These are phyloP conservation scores for Botrytis fabae DNA, from an alignment of 2,329 filamentous ascomycete genomes.

Conservation along the genomic window DNA sequence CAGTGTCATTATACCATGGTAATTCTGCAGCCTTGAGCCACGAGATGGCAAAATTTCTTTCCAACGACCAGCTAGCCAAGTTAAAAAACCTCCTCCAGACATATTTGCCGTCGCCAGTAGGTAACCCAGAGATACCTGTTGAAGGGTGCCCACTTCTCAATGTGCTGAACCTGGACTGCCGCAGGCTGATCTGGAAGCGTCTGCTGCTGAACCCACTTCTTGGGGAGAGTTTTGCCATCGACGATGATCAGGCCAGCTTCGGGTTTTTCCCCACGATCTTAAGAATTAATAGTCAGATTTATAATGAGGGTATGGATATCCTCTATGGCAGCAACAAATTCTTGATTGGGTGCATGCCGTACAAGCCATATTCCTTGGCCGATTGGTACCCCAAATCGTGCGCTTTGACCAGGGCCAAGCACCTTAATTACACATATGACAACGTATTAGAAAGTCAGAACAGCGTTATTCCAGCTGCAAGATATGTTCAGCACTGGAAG, in stretches of 20 bases:
- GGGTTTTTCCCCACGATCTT: background rate
- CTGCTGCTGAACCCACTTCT: background rate
- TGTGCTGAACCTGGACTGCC: background rate
- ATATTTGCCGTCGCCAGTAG: background rate
- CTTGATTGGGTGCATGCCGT: too few species aligned
- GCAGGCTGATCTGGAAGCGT: background rate
- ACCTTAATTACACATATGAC: too few species aligned
- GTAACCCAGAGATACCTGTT: background rate
- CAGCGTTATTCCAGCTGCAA: background rate
- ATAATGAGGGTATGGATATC: background rate
- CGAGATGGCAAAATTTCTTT: background rate
- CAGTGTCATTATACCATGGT: background rate
- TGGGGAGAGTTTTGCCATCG: background rate
- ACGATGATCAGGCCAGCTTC: background rate
- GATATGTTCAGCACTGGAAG: background rate
- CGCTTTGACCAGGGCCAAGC: too few species aligned
- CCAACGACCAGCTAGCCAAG: background rate
- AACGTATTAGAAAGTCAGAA: too few species aligned
- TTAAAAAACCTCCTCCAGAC: background rate
- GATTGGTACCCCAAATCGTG: too few species aligned
- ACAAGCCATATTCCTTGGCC: too few species aligned
- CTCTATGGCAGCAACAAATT: background rate
- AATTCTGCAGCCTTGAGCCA: background rate
- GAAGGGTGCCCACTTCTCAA: background rate
- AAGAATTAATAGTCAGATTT: background rate